These are phyloP conservation scores for Lactifluus pinguis DNA, from an alignment of 768 basidiomycete species.

Conservation along the genomic window DNA sequence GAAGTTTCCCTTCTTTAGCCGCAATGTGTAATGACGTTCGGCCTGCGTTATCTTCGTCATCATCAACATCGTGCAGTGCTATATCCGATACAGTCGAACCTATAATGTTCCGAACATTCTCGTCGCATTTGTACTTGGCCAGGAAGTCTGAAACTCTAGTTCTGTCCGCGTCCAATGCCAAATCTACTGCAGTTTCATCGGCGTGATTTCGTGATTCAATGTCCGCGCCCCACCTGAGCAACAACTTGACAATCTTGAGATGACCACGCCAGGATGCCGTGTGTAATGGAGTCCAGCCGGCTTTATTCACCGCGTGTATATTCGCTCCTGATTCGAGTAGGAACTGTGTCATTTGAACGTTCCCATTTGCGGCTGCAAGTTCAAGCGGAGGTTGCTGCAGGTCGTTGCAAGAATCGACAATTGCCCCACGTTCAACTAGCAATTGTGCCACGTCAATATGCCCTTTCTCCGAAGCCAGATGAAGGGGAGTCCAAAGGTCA, in stretches of 20 bases:
- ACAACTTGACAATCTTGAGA: neutral
- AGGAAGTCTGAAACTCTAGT: neutral
- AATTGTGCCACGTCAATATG: neutral
- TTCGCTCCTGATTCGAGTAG: neutral
- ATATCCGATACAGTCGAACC: neutral
- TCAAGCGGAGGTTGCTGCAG: no score
- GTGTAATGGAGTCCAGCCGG: slow-evolving; percentile 1
- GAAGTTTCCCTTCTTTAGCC: neutral
- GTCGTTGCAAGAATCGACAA: no score
- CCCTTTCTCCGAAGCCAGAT: neutral
- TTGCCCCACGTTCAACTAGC: neutral
- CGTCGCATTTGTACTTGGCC: neutral
- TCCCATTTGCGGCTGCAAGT: no score
- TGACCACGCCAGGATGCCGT: neutral
- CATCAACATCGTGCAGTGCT: neutral
- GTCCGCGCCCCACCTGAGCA: neutral
- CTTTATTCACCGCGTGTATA: neutral
- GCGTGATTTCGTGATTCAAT: neutral
- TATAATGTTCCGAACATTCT: neutral
- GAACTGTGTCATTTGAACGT: no score
- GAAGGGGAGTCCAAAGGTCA: neutral
- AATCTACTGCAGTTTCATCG: neutral
- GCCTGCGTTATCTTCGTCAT: neutral
- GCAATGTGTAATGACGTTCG: neutral
- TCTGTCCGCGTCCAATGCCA: neutral